Conservation (phyloP, 768 basidiomycete species). For the Leccinellum albellum region DNA sequence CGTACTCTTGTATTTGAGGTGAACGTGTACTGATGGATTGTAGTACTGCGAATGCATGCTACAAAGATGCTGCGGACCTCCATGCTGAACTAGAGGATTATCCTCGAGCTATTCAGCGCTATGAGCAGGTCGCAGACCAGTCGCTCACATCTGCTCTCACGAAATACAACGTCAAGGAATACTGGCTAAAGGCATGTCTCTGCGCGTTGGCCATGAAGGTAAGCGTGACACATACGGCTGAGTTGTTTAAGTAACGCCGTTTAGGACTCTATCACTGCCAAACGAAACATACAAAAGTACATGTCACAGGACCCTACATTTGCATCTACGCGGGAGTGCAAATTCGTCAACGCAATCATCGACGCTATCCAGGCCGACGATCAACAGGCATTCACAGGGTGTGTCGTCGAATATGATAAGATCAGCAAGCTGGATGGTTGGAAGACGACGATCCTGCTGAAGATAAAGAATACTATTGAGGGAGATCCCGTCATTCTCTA, state of each 20-base stretch:
- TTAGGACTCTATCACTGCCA: slow-evolving; percentile 82
- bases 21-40: slow-evolving; percentile 3
- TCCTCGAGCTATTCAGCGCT: slow-evolving; percentile 78
- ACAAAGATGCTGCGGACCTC: slow-evolving; percentile 94
- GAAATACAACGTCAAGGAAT: slow-evolving; percentile 98
- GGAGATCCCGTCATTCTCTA: slow-evolving; percentile 44
- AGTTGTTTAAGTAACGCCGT: slow-evolving; percentile 9
- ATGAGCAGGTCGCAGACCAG: slow-evolving; percentile 85
- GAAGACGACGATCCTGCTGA: slow-evolving; percentile 90
- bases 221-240: slow-evolving; percentile 28
- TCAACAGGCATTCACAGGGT: slow-evolving; percentile 69
- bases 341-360: slow-evolving; percentile 74
- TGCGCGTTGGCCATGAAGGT: slow-evolving; percentile 89
- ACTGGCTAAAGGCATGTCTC: slow-evolving; percentile 84
- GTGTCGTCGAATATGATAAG: slow-evolving; percentile 91
- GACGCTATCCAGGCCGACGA: slow-evolving; percentile 76
- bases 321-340: slow-evolving; percentile 84
- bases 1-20: slow-evolving; percentile 28
- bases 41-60: slow-evolving; percentile 94
- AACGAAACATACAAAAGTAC: slow-evolving; percentile 76
- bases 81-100: slow-evolving; percentile 88
- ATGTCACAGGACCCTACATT: slow-evolving; percentile 82
- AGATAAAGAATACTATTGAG: slow-evolving; percentile 80
- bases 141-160: slow-evolving; percentile 79
- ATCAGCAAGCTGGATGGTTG: slow-evolving; percentile 91